phyloP scores from a whole-genome alignment of 2,329 filamentous ascomycete genomes.

The Pezicula radicicola region DNA sequence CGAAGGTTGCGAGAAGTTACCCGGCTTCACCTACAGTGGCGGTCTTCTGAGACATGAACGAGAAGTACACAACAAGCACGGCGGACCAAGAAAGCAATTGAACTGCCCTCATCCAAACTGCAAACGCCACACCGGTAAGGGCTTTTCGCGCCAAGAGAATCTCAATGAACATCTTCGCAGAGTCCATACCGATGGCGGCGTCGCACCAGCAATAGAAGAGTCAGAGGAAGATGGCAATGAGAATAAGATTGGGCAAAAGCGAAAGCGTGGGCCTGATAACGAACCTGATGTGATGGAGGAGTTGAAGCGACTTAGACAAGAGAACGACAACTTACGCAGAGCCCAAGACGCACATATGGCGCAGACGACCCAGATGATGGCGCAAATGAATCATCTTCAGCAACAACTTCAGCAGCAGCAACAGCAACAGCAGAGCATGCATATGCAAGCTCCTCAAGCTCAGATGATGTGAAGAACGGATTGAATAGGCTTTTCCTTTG shows the following conservation, averaged over 20 bases:
- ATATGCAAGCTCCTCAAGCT: background rate
- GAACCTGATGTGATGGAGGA: background rate
- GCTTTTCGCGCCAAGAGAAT: conserved; percentile 92
- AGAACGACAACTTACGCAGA: background rate
- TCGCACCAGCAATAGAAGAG: conserved; percentile 24
- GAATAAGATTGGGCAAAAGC: conserved; percentile 35
- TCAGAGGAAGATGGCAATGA: conserved; percentile 33
- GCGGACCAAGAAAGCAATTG: conserved; percentile 81
- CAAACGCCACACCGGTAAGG: conserved; percentile 83
- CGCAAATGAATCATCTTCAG: background rate
- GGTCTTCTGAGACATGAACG: conserved; percentile 86
- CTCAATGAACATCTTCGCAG: conserved; percentile 89
- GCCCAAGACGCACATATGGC: background rate
- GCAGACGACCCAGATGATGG: background rate
- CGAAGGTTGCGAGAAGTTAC: conserved; percentile 83
- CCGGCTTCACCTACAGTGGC: conserved; percentile 92
- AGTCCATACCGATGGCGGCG: conserved; percentile 62
- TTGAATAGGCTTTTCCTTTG: background rate
- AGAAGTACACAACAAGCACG: conserved; percentile 89
- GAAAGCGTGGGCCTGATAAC: conserved; percentile 30
- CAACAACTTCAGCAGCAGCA: background rate
- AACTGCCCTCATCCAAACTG: conserved; percentile 85
- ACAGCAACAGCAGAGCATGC: background rate
- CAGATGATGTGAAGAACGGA: background rate
- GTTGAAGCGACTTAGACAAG: background rate